phyloP scores from a whole-genome alignment of 352 stramenopile genomes.

The Globisporangium lucens region DNA sequence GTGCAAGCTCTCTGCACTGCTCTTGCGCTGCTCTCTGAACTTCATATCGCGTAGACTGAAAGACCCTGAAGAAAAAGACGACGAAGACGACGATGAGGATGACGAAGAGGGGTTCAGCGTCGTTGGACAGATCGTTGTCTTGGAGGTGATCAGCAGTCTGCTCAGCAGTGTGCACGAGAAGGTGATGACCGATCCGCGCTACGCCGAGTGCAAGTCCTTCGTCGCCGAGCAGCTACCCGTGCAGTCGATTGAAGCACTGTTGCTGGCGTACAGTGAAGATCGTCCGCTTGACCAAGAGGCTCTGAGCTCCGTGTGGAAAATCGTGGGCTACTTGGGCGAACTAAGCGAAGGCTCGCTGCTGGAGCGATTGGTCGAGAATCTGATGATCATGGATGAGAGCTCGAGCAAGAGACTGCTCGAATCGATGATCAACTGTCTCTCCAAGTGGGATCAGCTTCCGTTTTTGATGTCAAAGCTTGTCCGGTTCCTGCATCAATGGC shows the following conservation, averaged over 20 bases:
- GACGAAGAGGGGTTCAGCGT: slow-evolving; percentile 65
- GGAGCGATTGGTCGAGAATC: slow-evolving; percentile 52
- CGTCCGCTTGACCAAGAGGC: slow-evolving; percentile 64
- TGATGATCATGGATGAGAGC: slow-evolving; percentile 75
- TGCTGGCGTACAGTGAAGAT: slow-evolving; percentile 63
- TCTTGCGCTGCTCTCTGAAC: slow-evolving; percentile 75
- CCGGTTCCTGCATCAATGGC: slow-evolving; percentile 59
- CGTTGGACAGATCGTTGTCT: slow-evolving; percentile 66
- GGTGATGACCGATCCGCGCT: slow-evolving; percentile 63
- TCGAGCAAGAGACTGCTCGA: slow-evolving; percentile 74
- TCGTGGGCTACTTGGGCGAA: slow-evolving; percentile 65
- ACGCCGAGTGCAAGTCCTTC: slow-evolving; percentile 73
- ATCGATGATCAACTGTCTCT: slow-evolving; percentile 74
- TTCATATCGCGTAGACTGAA: slow-evolving; percentile 71
- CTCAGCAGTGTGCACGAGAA: slow-evolving; percentile 73
- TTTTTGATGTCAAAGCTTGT: slow-evolving; percentile 62
- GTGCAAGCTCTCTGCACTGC: slow-evolving; percentile 73
- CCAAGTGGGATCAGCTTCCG: slow-evolving; percentile 70
- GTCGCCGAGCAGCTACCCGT: slow-evolving; percentile 61
- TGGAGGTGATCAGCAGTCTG: slow-evolving; percentile 71
- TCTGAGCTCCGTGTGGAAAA: slow-evolving; percentile 70
- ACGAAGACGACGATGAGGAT: slow-evolving; percentile 52
- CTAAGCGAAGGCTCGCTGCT: slow-evolving; percentile 54
- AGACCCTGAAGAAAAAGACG: slow-evolving; percentile 27
- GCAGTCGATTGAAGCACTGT: slow-evolving; percentile 55